Base-by-base conservation (phyloP, 441 rosid genomes). In the Gossypium trilobum region DNA sequence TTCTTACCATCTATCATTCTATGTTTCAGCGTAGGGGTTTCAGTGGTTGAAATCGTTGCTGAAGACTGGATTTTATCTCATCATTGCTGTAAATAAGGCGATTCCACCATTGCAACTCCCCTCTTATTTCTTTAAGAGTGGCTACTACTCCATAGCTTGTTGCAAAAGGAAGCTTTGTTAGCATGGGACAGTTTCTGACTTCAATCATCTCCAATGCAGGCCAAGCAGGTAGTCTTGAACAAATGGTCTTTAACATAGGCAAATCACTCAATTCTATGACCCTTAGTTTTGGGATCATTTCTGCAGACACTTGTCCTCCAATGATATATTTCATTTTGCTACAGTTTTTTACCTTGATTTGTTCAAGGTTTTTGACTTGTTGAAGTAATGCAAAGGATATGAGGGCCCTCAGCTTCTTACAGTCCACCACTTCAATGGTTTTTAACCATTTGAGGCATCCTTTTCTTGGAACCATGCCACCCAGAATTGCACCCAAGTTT, bases 311-410 rank as follows among this genome's bases (percentile, higher is more conserved):
- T 16, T 20, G 31, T 11, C 74, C 78, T 2, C 72, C 36, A 17
- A 82, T 50, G 31, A 79, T 55, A 1, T 39, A 39, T 29, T 59
- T 73, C 67, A 82, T 77, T 69, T 70, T 73, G 5, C 60, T 74
- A 5, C 81, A 77, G 17, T 57, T 68, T 8, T 59, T 72, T 2
- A 82, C 62, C 71, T 65, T 82, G 42, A 77, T 71, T 69, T 79
- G 74, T 58, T 82, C 79, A 25, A 82, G 79, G 62, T 82, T 79
- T 54, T 36, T 54, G 11, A 79, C 52, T 68, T 69, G 76, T 9
- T 60, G 57, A 51, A 82, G 79, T 20, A 75, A 73, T 51, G 79
- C 75, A 19, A 66, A 77, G 2, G 81, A 73, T 50, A 79, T 51
- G 25, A 79, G 78, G 33, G 59, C 70, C 68, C 23, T 73, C 17